Evolutionary conservation across 169 alveolate species (phyloP).

Genomic region (Plasmodium vinckei): DNA sequence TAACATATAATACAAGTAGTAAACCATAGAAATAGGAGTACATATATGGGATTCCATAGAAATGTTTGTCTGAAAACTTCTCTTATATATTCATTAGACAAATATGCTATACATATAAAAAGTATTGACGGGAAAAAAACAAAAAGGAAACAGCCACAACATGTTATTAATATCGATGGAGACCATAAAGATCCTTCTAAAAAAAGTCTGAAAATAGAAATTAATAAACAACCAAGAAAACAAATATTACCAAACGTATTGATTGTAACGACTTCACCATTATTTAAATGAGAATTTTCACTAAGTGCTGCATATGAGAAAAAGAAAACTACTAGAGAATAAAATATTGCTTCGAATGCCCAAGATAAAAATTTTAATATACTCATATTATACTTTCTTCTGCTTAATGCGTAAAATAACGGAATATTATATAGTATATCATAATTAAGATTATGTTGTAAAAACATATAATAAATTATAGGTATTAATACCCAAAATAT

Average conservation of each 20-base stretch:
- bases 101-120: conserved; percentile 69
- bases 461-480: conserved; percentile 57
- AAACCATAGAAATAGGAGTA: conserved; percentile 80
- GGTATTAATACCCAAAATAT: conserved; percentile 71
- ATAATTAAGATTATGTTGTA: conserved; percentile 76
- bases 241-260: conserved; percentile 82
- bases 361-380: conserved; percentile 62
- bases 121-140: conserved; percentile 77
- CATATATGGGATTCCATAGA: conserved; percentile 79
- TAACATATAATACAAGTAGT: conserved; percentile 77
- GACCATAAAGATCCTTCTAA: conserved; percentile 80
- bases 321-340: conserved; percentile 50
- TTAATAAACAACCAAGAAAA: conserved; percentile 78
- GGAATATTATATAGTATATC: conserved; percentile 75
- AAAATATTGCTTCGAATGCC: conserved; percentile 70
- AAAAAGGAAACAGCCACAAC: conserved; percentile 65
- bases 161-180: conserved; percentile 68
- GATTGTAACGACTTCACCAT: conserved; percentile 75
- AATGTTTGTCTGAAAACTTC: conserved; percentile 79
- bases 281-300: conserved; percentile 72
- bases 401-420: conserved; percentile 72
- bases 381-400: conserved; percentile 74
- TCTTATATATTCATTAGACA: conserved; percentile 77
- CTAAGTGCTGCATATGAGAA: conserved; percentile 62
- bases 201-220: conserved; percentile 81